These are phyloP conservation scores for Cystofilobasidium bisporidii DNA, from an alignment of 768 basidiomycete genomes.

Conservation along the genomic window DNA sequence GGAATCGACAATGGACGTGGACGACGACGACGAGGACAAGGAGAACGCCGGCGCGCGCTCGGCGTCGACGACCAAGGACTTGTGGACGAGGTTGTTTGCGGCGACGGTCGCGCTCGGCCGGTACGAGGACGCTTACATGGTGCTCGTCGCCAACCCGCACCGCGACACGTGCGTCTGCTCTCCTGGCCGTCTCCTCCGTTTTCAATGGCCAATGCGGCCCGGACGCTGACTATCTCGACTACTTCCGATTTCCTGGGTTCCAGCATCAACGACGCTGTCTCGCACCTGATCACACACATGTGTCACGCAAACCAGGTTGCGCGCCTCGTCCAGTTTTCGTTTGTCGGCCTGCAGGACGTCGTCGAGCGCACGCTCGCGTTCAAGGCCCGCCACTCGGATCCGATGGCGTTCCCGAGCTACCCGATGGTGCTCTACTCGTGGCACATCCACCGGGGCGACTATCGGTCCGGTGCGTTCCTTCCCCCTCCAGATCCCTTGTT, in stretches of 20 bases:
- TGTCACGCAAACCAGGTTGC: conserved; percentile 79
- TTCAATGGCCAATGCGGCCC: not conserved
- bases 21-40: conserved; percentile 8
- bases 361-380: conserved; percentile 81
- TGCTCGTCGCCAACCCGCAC: conserved; percentile 63
- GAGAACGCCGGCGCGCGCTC: conserved; percentile 41
- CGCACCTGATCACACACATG: conserved; percentile 78
- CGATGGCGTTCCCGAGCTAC: conserved; percentile 72
- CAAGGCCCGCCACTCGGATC: conserved; percentile 89
- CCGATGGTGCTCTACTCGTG: conserved; percentile 88
- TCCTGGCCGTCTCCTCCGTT: not conserved
- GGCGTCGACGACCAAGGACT: conserved; percentile 51
- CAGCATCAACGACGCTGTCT: conserved; percentile 75
- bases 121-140: conserved; percentile 81
- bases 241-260: no score
- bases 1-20: not conserved
- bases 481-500: no score
- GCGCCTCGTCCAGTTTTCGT: conserved; percentile 68
- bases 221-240: no score
- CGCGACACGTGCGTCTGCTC: conserved; percentile 59
- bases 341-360: conserved; percentile 71
- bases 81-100: conserved; percentile 72
- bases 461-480: conserved; percentile 73
- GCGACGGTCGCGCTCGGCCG: conserved; percentile 61
- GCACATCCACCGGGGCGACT: conserved; percentile 78